A percentile compares a stretch with the other conserved stretches of the same genome.
Evolutionary conservation across 169 alveolate genomes (phyloP).

Genomic region (Babesia gibsoni): DNA sequence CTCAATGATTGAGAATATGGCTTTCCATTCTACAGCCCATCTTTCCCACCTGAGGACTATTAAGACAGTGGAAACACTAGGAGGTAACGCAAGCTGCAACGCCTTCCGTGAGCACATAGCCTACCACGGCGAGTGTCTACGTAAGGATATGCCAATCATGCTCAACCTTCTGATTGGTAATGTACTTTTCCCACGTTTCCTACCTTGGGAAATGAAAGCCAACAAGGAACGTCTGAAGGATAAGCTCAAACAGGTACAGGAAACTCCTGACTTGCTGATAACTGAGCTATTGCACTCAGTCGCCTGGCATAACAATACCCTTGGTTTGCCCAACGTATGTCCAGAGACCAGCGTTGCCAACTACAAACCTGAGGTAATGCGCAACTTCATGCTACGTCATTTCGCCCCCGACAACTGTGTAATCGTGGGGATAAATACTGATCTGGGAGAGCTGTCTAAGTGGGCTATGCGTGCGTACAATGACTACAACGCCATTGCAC

Average conservation of each 20-base stretch:
- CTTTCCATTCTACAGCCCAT: conserved; percentile 85
- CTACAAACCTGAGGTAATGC: conserved; percentile 77
- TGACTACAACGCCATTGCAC: conserved; percentile 84
- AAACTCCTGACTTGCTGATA: conserved; percentile 74
- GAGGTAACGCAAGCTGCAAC: conserved; percentile 78
- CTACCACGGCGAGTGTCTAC: conserved; percentile 78
- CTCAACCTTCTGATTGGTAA: conserved; percentile 82
- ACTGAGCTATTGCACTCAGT: conserved; percentile 83
- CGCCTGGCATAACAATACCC: conserved; percentile 87
- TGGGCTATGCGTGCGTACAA: conserved; percentile 84
- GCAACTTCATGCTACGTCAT: conserved; percentile 81
- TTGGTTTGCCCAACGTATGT: conserved; percentile 74
- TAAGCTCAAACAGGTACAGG: conserved; percentile 59
- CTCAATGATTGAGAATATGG: conserved; percentile 82
- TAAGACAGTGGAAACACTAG: conserved; percentile 83
- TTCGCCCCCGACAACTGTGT: conserved; percentile 78
- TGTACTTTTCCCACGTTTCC: conserved; percentile 83
- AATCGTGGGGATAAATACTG: conserved; percentile 81
- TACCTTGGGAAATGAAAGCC: conserved; percentile 82
- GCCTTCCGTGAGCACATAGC: conserved; percentile 78
- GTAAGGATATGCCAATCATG: conserved; percentile 78
- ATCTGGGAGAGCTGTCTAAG: conserved; percentile 77
- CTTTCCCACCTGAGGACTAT: conserved; percentile 82
- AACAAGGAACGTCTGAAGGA: conserved; percentile 65
- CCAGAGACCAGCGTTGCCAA: conserved; percentile 67